Conservation (phyloP, 768 basidiomycete species). For the Wakefieldia striispora region DNA sequence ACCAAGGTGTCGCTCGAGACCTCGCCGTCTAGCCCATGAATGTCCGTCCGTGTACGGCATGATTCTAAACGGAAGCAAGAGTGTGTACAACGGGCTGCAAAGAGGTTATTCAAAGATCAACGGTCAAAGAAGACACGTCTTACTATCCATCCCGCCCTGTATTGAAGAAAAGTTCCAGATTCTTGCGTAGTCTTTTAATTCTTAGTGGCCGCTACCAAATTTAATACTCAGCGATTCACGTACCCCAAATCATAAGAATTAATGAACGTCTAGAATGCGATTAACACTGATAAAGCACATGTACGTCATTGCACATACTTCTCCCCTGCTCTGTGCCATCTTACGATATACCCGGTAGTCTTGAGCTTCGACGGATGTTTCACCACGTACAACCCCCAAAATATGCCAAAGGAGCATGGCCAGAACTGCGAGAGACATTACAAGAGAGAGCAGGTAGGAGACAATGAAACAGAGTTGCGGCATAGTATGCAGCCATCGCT, state of each 20-base stretch:
- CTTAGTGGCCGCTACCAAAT: neutral
- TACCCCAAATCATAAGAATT: constrained; percentile 93
- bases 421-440: constrained; percentile 72
- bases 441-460: constrained; percentile 70
- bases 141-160: constrained; percentile 79
- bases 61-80: constrained; percentile 79
- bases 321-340: constrained; percentile 63
- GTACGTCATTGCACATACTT: constrained; percentile 44
- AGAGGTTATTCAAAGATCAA: neutral
- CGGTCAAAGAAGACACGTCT: constrained; percentile 32
- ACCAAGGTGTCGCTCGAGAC: constrained; percentile 59
- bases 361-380: constrained; percentile 88
- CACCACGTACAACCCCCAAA: constrained; percentile 66
- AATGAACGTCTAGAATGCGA: constrained; percentile 57
- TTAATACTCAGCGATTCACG: constrained; percentile 14
- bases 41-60: constrained; percentile 84
- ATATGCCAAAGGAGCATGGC: constrained; percentile 75
- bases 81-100: constrained; percentile 66
- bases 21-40: constrained; percentile 70
- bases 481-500: constrained; percentile 57
- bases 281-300: neutral
- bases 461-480: constrained; percentile 72
- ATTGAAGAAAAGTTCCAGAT: constrained; percentile 87
- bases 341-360: constrained; percentile 79
- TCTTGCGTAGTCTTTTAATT: constrained; percentile 44